These are phyloP conservation scores for Metschnikowia koreensis DNA, from an alignment of 805 yeast species.

Conservation along the genomic window DNA sequence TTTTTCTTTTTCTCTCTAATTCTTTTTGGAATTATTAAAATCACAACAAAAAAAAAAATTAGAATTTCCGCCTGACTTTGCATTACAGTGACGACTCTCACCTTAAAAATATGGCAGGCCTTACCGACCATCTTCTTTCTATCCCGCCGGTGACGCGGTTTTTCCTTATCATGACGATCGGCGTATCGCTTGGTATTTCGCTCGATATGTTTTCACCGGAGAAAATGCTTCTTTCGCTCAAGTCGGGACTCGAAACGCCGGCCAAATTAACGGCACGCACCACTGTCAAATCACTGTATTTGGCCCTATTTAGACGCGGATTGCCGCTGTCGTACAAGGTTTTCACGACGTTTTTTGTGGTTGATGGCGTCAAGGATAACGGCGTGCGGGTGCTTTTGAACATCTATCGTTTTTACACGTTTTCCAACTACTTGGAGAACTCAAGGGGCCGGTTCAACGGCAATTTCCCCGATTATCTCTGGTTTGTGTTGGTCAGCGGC, in stretches of 20 bases:
- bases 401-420: slow-evolving; percentile 55
- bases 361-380: slow-evolving; percentile 30
- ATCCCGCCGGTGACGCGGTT: slow-evolving; percentile 66
- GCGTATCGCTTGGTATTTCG: slow-evolving; percentile 38
- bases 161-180: slow-evolving; percentile 48
- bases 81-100: background rate
- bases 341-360: slow-evolving; percentile 50
- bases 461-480: slow-evolving; percentile 54
- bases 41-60: background rate
- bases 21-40: no score
- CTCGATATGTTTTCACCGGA: slow-evolving; percentile 19
- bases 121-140: slow-evolving; percentile 16
- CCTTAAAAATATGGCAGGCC: slow-evolving; percentile 12
- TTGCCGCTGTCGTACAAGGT: slow-evolving; percentile 45
- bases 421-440: slow-evolving; percentile 55
- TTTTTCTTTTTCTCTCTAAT: no score
- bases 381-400: slow-evolving; percentile 40
- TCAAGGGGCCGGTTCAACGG: slow-evolving; percentile 43
- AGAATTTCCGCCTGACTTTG: background rate
- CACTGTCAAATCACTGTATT: background rate
- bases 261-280: background rate
- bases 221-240: slow-evolving; percentile 14
- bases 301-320: background rate
- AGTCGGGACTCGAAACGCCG: background rate
- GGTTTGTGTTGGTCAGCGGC: slow-evolving; percentile 50